Conservation (phyloP, 2,329 filamentous ascomycete genomes). For the Hysterium pulicare region DNA sequence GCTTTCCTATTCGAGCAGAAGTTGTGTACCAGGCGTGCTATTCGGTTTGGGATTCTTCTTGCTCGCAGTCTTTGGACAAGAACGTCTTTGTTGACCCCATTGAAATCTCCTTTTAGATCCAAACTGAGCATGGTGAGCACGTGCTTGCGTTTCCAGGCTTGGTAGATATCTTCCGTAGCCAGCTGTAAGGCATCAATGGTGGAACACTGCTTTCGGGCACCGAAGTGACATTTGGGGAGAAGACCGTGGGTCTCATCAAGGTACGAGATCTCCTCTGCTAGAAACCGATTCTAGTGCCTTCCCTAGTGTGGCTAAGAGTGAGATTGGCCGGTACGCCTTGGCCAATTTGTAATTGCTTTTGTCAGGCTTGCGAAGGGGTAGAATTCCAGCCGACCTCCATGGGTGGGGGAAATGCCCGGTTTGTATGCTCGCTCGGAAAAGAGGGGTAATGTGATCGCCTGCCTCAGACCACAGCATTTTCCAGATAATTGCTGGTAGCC, state of each 20-base stretch:
- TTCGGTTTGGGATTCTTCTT: slow-evolving; percentile 20
- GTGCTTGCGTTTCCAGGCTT: slow-evolving; percentile 25
- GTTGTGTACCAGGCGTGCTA: slow-evolving; percentile 21
- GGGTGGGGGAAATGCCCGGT: slow-evolving; percentile 17
- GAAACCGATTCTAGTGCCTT: slow-evolving; percentile 29
- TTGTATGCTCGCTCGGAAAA: slow-evolving; percentile 16
- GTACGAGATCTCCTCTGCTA: slow-evolving; percentile 28
- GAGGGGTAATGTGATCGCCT: slow-evolving; percentile 14
- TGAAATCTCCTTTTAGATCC: slow-evolving; percentile 42
- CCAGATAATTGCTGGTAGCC: slow-evolving; percentile 15
- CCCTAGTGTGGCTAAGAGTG: slow-evolving; percentile 19
- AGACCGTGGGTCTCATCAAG: slow-evolving; percentile 25
- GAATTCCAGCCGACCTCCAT: slow-evolving; percentile 23
- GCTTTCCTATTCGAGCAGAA: slow-evolving; percentile 21
- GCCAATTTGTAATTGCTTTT: slow-evolving; percentile 21
- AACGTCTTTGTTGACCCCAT: slow-evolving; percentile 37
- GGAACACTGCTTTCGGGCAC: slow-evolving; percentile 35
- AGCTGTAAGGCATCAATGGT: slow-evolving; percentile 33
- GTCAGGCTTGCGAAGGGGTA: slow-evolving; percentile 21
- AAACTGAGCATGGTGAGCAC: slow-evolving; percentile 38
- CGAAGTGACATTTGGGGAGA: slow-evolving; percentile 38
- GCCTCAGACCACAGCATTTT: slow-evolving; percentile 19
- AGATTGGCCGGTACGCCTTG: slow-evolving; percentile 25
- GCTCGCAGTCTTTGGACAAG: slow-evolving; percentile 31
- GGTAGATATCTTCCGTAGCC: slow-evolving; percentile 27